phyloP scores from a whole-genome alignment of 768 basidiomycete species.

The Amanita fuliginea region DNA sequence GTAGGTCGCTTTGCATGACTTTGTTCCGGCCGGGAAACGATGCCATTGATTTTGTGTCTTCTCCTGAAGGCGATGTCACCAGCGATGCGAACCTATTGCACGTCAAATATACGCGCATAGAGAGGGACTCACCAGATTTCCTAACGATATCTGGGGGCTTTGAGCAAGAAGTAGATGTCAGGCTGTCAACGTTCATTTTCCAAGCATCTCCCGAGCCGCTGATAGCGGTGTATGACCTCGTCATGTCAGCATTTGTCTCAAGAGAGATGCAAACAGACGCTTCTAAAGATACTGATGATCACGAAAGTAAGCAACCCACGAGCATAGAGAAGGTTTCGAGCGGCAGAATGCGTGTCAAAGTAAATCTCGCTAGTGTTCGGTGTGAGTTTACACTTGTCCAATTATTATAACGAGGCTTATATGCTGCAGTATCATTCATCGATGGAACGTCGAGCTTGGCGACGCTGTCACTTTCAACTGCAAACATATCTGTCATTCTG shows the following conservation, averaged over 20 bases:
- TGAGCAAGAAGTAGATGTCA: conserved; percentile 80
- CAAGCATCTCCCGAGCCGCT: conserved; percentile 85
- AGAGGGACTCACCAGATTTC: conserved; percentile 82
- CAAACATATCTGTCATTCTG: conserved; percentile 72
- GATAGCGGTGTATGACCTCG: conserved; percentile 85
- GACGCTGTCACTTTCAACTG: conserved; percentile 83
- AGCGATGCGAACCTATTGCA: conserved; percentile 59
- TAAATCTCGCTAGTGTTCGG: conserved; percentile 79
- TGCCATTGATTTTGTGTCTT: conserved; percentile 58
- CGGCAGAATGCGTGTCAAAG: conserved; percentile 67
- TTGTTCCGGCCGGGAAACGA: conserved; percentile 46
- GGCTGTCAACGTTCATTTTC: conserved; percentile 85
- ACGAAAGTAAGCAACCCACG: neutral
- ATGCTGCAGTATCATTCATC: conserved; percentile 56
- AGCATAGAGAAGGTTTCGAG: conserved; percentile 5
- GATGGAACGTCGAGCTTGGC: conserved; percentile 64
- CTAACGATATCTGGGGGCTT: conserved; percentile 67
- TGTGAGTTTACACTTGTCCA: conserved; percentile 28
- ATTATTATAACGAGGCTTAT: neutral
- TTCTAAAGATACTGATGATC: neutral
- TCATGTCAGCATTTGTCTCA: conserved; percentile 93
- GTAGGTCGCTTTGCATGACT: conserved; percentile 66
- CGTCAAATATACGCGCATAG: conserved; percentile 69
- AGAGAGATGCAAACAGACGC: conserved; percentile 10
- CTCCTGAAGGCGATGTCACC: conserved; percentile 28